Conservation (phyloP, 2,329 filamentous ascomycete species). For the Pyrenochaeta sp. region DNA sequence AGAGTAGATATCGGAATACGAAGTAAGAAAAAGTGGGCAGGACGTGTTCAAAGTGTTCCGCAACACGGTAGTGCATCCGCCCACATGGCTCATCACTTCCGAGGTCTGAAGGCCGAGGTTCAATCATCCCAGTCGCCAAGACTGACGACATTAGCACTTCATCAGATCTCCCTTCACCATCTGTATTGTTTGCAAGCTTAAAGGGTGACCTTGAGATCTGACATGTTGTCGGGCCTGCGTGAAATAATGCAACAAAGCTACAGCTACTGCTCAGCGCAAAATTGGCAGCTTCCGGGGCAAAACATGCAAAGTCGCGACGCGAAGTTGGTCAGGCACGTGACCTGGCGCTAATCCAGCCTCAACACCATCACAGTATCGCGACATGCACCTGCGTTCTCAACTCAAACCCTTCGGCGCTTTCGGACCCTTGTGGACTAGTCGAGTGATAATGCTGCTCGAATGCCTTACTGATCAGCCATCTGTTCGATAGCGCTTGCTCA, state of each 20-base stretch:
- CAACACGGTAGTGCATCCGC: conserved; percentile 33
- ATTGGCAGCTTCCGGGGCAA: neutral
- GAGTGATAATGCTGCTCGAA: conserved; percentile 5
- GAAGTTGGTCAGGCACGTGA: conserved; percentile 25
- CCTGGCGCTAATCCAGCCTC: conserved; percentile 25
- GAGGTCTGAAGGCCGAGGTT: conserved; percentile 48
- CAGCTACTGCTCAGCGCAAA: neutral
- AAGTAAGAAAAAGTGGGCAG: conserved; percentile 21
- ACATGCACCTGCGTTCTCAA: conserved; percentile 5
- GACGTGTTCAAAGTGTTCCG: conserved; percentile 26
- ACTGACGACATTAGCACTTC: conserved; percentile 10
- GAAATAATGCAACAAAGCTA: neutral
- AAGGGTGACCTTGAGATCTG: neutral
- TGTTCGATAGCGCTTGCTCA: neutral
- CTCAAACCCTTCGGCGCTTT: conserved; percentile 3
- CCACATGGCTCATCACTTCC: conserved; percentile 43
- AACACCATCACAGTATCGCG: conserved; percentile 29
- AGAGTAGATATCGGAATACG: conserved; percentile 8
- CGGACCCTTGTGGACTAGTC: conserved; percentile 8
- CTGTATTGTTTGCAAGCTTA: neutral
- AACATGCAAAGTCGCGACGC: conserved; percentile 1
- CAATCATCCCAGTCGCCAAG: conserved; percentile 19
- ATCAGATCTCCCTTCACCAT: neutral
- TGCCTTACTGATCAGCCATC: neutral
- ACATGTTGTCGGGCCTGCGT: neutral